Evolutionary conservation across 768 basidiomycete genomes (phyloP).

Genomic region (Lyophyllum semitale): DNA sequence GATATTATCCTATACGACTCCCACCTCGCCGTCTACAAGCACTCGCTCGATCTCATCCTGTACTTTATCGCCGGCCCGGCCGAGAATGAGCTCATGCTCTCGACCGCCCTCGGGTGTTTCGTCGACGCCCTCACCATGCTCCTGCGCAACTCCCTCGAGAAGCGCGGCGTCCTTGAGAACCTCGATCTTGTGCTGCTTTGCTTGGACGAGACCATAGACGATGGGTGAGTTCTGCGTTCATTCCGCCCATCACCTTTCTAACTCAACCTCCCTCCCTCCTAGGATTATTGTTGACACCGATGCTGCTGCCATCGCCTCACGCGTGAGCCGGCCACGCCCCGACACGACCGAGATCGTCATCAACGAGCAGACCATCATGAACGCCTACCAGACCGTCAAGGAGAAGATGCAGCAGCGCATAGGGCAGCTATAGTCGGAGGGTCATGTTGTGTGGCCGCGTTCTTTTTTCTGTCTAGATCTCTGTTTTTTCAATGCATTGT

Average conservation of each 20-base stretch:
- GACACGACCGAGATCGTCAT: constrained; percentile 97
- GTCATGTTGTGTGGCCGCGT: too few relatives aligned
- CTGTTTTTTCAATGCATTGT: constrained; percentile 1
- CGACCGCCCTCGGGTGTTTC: constrained; percentile 80
- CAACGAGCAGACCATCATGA: constrained; percentile 97
- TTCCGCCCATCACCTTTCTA: background rate
- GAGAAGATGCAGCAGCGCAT: constrained; percentile 85
- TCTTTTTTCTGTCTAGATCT: background rate
- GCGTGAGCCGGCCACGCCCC: constrained; percentile 89
- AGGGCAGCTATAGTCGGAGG: constrained; percentile 64
- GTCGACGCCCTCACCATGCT: constrained; percentile 85
- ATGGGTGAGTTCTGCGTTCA: constrained; percentile 74
- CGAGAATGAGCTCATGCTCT: constrained; percentile 97
- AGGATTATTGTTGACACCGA: constrained; percentile 98
- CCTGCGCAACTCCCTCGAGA: constrained; percentile 91
- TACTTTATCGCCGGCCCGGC: constrained; percentile 86
- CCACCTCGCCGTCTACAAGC: constrained; percentile 90
- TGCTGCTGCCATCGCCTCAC: constrained; percentile 89
- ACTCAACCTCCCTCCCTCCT: constrained; percentile 2
- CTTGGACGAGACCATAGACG: constrained; percentile 96
- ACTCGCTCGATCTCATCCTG: constrained; percentile 93
- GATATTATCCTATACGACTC: constrained; percentile 92
- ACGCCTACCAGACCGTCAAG: constrained; percentile 87
- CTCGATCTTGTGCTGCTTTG: constrained; percentile 90
- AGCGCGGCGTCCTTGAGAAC: constrained; percentile 92